Evolutionary conservation across 176 grass and related monocot species (phyloP), one percentile per base, ranked within the genome.

Genomic region (Oryza glaberrima): DNA sequence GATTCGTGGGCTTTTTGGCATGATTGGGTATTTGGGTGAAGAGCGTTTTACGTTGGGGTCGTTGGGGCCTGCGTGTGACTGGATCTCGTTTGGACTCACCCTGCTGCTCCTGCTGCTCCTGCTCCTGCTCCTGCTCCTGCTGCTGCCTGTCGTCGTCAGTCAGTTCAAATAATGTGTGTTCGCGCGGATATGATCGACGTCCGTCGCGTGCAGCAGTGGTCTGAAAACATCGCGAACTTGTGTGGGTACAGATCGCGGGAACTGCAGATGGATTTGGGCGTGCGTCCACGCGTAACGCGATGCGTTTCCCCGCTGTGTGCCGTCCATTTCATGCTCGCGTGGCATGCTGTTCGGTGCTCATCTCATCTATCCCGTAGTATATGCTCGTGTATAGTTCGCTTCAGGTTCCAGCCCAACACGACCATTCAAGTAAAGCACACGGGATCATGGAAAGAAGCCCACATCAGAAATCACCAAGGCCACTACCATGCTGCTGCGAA

Each of bases 1-100:
- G 17, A 90, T 90, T 86, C 43, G 41, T 20, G 11, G 72, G 16
- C 12, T 52, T 7, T 56, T 56, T 5, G 49, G 4, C 14, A 68
- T 6, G 23, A 22, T 32, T 26, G 26, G 26, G 26, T 26, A 26
- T 26, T 28, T 2, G 16, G 25, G 8, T 58, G 44, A 82, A 54
- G 54, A 23, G 16, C 66, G 38, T 67, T 52, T 67, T 9, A 52
- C 49, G 15, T 49, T 12, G 13, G 13, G 47, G 10, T 41, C 40
- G 40, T 26, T 49, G 17, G 34, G 20, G 40, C 45, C 36, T 75
- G 47, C 13, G 70, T 13, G 47, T 36, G 56, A 61, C 56, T 61
- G 17, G 19, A 60, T 60, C 17, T 60, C 19, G 56, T 61, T 61
- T 61, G 56, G 56, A 61, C 56, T 61, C 56, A 10, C 56, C 22